phyloP scores from a whole-genome alignment of 2,329 filamentous ascomycete genomes.

The Teratosphaeriaceae sp. region DNA sequence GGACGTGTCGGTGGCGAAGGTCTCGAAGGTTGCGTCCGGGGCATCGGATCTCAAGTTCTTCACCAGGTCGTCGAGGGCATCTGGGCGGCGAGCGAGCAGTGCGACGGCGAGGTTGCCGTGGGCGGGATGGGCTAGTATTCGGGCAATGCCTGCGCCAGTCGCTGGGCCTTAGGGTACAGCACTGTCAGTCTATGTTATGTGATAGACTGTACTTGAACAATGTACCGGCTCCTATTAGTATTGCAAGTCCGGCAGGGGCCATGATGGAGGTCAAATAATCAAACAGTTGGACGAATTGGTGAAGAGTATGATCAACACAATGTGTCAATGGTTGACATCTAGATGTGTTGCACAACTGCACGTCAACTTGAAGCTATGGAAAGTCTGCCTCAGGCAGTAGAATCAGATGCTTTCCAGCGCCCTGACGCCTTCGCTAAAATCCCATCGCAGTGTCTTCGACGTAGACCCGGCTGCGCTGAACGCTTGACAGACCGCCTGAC shows the following conservation, averaged over 20 bases:
- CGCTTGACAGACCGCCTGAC: too few species aligned
- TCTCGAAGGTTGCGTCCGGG: conserved; percentile 42
- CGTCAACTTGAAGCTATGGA: too few species aligned
- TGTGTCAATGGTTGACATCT: too few species aligned
- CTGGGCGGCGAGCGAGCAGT: conserved; percentile 44
- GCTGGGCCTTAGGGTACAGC: neutral
- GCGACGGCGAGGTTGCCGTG: conserved; percentile 52
- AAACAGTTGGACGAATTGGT: too few species aligned
- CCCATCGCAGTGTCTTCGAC: too few species aligned
- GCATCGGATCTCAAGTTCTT: conserved; percentile 36
- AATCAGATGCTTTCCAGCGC: too few species aligned
- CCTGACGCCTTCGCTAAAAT: too few species aligned
- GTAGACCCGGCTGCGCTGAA: too few species aligned
- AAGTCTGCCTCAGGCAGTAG: too few species aligned
- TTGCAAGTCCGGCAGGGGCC: conserved; percentile 44
- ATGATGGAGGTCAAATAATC: conserved; percentile 27
- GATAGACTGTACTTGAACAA: conserved; percentile 23
- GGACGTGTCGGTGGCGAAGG: conserved; percentile 47
- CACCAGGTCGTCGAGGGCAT: conserved; percentile 39
- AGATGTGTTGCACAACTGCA: too few species aligned
- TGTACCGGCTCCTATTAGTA: conserved; percentile 44
- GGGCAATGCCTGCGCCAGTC: conserved; percentile 48
- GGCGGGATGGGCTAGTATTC: conserved; percentile 44
- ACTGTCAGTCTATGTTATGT: conserved; percentile 24
- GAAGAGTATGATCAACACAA: too few species aligned